phyloP scores from a whole-genome alignment of 306 rosid species.

The Castanospermum australe region DNA sequence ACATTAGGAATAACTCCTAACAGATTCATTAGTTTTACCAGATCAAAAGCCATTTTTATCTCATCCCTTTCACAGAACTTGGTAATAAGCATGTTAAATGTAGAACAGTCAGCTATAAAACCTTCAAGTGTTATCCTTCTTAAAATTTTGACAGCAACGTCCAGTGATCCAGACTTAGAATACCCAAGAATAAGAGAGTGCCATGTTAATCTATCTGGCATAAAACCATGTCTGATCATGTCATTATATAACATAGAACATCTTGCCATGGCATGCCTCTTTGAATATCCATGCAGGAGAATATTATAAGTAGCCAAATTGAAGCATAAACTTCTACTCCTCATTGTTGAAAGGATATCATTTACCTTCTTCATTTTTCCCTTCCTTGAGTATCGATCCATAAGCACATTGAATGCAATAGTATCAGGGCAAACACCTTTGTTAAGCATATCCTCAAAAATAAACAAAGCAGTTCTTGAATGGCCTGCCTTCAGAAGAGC shows the following conservation, averaged over 20 bases:
- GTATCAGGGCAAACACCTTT: slow-evolving; percentile 59
- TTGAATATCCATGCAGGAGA: slow-evolving; percentile 73
- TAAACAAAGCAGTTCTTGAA: slow-evolving; percentile 55
- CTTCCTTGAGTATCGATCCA: slow-evolving; percentile 64
- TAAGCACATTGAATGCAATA: slow-evolving; percentile 48
- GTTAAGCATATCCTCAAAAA: slow-evolving; percentile 63
- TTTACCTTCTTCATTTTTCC: slow-evolving; percentile 49
- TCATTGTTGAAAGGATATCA: slow-evolving; percentile 54
- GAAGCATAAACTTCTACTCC: slow-evolving; percentile 42
- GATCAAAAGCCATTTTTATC: slow-evolving; percentile 49
- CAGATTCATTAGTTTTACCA: slow-evolving; percentile 47
- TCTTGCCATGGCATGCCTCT: slow-evolving; percentile 35
- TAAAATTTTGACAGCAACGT: slow-evolving; percentile 63
- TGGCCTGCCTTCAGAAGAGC: slow-evolving; percentile 74
- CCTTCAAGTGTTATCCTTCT: slow-evolving; percentile 52
- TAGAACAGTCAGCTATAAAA: slow-evolving; percentile 44
- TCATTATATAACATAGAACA: slow-evolving; percentile 46
- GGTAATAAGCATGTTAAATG: slow-evolving; percentile 60
- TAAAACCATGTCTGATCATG: slow-evolving; percentile 45
- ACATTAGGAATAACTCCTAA: slow-evolving; percentile 44
- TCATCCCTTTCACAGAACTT: slow-evolving; percentile 57
- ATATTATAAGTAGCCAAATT: slow-evolving; percentile 65
- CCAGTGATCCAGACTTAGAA: slow-evolving; percentile 55
- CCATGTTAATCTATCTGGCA: slow-evolving; percentile 57
- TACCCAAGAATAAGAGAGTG: slow-evolving; percentile 69